These are phyloP conservation scores for Fusarium sp. DNA, from an alignment of 2,329 filamentous ascomycete genomes.

Conservation along the genomic window DNA sequence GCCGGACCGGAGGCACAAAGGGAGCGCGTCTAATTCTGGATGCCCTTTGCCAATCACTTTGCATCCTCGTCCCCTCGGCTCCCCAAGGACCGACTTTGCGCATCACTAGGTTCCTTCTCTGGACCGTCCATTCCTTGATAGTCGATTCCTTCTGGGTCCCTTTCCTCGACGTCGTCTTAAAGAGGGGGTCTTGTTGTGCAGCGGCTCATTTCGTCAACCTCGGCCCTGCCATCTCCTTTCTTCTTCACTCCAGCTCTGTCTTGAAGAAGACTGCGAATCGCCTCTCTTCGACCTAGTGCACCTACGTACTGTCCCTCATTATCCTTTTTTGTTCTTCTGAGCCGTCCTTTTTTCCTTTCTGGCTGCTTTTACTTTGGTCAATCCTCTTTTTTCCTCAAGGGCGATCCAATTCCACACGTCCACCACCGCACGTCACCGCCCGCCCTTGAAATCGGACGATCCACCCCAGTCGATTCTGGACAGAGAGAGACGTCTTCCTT, in stretches of 20 bases:
- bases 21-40: slow-evolving; percentile 31
- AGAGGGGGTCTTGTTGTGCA: not conserved
- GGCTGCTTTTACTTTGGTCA: slow-evolving; percentile 12
- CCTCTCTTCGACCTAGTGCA: slow-evolving; percentile 13
- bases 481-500: slow-evolving; percentile 27
- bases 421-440: slow-evolving; percentile 37
- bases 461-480: slow-evolving; percentile 34
- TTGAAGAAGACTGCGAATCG: slow-evolving; percentile 11
- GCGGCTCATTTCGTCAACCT: slow-evolving; percentile 10
- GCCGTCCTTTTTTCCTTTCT: not conserved
- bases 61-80: slow-evolving; percentile 28
- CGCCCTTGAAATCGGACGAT: slow-evolving; percentile 39
- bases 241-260: slow-evolving; percentile 1
- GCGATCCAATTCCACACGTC: slow-evolving; percentile 32
- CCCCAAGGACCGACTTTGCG: slow-evolving; percentile 23
- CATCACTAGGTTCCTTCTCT: slow-evolving; percentile 26
- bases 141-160: slow-evolving; percentile 4
- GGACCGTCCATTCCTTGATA: slow-evolving; percentile 33
- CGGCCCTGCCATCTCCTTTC: slow-evolving; percentile 1
- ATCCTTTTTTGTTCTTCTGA: slow-evolving; percentile 7
- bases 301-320: slow-evolving; percentile 31
- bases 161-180: not conserved
- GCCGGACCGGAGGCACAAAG: slow-evolving; percentile 20
- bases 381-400: slow-evolving; percentile 10
- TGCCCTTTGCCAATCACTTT: slow-evolving; percentile 35